phyloP scores from a whole-genome alignment of 1,284 basidiomycete species.

The Sporisorium reilianum region DNA sequence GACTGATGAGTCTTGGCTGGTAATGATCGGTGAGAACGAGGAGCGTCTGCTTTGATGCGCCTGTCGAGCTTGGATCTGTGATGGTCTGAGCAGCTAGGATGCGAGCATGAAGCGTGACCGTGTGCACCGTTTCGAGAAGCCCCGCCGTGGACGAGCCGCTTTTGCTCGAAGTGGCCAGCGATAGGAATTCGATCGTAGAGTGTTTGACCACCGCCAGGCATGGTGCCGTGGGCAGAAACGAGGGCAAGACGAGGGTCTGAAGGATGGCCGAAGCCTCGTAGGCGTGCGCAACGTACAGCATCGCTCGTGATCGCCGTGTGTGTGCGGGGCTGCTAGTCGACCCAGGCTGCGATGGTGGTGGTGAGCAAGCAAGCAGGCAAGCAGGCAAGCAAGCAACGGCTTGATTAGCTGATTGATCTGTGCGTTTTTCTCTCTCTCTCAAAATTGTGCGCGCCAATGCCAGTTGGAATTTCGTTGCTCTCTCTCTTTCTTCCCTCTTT shows the following conservation, averaged over 20 bases:
- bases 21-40: slow-evolving; percentile 62
- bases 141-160: slow-evolving; percentile 11
- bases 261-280: slow-evolving; percentile 46
- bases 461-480: not conserved
- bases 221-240: slow-evolving; percentile 44
- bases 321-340: too few relatives aligned
- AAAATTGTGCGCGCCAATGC: not conserved
- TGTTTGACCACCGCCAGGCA: slow-evolving; percentile 50
- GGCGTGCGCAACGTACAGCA: slow-evolving; percentile 51
- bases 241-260: slow-evolving; percentile 32
- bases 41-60: slow-evolving; percentile 18
- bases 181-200: slow-evolving; percentile 46
- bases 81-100: slow-evolving; percentile 37
- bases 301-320: slow-evolving; percentile 11
- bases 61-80: slow-evolving; percentile 10
- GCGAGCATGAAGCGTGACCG: slow-evolving; percentile 40
- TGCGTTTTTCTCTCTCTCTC: not conserved
- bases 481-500: not conserved
- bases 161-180: slow-evolving; percentile 10
- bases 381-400: too few relatives aligned
- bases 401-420: not conserved
- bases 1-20: slow-evolving; percentile 46
- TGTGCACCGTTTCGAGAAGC: slow-evolving; percentile 33
- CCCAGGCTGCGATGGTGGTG: not conserved
- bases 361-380: too few relatives aligned